Percentiles rank a stretch among this genome's conserved stretches.
These are phyloP conservation scores for Anthracocystis panici-leucophaei DNA, from an alignment of 1,284 basidiomycete genomes.

Conservation along the genomic window DNA sequence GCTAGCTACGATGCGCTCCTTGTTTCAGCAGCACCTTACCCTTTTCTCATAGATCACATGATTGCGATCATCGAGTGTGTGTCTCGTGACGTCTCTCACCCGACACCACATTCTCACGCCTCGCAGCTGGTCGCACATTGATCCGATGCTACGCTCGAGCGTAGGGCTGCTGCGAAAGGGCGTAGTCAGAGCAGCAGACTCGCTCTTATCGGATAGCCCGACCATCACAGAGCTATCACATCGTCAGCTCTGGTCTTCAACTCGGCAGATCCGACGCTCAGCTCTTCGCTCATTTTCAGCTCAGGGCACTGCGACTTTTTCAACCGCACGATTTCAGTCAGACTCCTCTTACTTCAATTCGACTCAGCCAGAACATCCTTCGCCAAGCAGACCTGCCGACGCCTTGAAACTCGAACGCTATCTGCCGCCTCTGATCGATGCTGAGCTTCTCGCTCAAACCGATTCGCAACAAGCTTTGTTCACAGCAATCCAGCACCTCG, in stretches of 20 bases:
- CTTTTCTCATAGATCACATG: constrained; percentile 3
- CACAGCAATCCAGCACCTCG: constrained; percentile 21
- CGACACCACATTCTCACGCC: constrained; percentile 11
- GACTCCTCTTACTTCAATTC: constrained; percentile 37
- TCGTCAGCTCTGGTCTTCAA: neutral
- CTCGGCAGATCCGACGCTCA: constrained; percentile 1
- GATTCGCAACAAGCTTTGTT: constrained; percentile 19
- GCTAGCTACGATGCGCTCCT: constrained; percentile 13
- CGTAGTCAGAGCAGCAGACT: constrained; percentile 23
- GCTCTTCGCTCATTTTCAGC: neutral
- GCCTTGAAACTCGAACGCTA: constrained; percentile 18
- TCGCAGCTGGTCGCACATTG: constrained; percentile 14
- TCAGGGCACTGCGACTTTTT: neutral
- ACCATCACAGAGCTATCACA: neutral
- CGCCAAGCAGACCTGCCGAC: neutral
- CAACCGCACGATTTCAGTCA: constrained; percentile 10
- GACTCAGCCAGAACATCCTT: constrained; percentile 19
- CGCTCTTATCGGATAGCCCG: constrained; percentile 3
- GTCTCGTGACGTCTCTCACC: neutral
- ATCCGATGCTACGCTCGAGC: constrained; percentile 43
- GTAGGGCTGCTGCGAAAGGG: constrained; percentile 27
- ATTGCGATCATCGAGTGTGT: neutral
- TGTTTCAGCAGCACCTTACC: neutral
- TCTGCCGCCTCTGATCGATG: constrained; percentile 29
- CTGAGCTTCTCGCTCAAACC: constrained; percentile 14